A percentile compares a stretch with the other conserved stretches of the same genome.
phyloP scores from a whole-genome alignment of 225 moss, liverwort and hornwort species.

The Physcomitrium patens region DNA sequence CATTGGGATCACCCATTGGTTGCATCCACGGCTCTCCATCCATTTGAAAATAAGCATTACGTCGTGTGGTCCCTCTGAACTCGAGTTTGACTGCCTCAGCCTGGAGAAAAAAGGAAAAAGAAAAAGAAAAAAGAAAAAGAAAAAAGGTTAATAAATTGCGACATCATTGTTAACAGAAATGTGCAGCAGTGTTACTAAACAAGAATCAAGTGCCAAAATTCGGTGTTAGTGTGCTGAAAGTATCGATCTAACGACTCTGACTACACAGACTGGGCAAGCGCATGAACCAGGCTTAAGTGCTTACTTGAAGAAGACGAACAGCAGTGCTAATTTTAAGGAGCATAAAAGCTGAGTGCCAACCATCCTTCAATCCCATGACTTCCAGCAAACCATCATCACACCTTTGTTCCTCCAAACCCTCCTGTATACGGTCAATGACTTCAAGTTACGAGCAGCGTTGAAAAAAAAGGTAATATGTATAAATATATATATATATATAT shows the following conservation, averaged over 20 bases:
- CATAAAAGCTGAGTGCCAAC: conserved; percentile 93
- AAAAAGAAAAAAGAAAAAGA: too few species aligned
- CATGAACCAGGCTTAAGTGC: conserved; percentile 17
- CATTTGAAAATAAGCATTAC: conserved; percentile 81
- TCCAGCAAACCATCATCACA: conserved; percentile 87
- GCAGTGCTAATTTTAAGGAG: conserved; percentile 74
- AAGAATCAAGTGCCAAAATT: too few species aligned
- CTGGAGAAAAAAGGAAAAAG: conserved; percentile 45
- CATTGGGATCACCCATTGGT: conserved; percentile 64
- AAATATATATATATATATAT: too few species aligned
- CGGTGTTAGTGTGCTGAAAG: too few species aligned
- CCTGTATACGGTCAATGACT: conserved; percentile 46
- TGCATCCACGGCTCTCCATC: conserved; percentile 99
- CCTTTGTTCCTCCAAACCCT: conserved; percentile 58
- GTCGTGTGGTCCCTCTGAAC: conserved; percentile 53
- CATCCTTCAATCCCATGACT: conserved; percentile 86
- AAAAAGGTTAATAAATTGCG: too few species aligned
- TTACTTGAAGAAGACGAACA: conserved; percentile 88
- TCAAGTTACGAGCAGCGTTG: conserved; percentile 1
- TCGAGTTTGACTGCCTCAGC: conserved; percentile 73
- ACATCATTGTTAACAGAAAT: too few species aligned
- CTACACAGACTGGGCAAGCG: neutral
- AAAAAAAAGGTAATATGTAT: too few species aligned
- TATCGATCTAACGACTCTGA: too few species aligned
- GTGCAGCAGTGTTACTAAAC: too few species aligned